Conservation (phyloP, 345 rosid species). For the Leavenworthia alabamica region DNA sequence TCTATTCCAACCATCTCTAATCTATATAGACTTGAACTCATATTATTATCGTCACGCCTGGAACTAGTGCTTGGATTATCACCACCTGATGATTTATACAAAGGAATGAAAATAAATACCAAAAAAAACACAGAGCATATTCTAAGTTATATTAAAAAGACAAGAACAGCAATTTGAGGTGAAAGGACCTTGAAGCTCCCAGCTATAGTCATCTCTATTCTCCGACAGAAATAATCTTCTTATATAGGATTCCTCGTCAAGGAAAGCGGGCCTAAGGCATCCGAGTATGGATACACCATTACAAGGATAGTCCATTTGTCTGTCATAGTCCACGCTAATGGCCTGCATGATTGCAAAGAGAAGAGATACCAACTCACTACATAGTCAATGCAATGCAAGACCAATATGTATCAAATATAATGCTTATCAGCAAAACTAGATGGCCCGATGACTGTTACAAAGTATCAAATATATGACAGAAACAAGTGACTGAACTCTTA, state of each 20-base stretch:
- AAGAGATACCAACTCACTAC: conserved; percentile 12
- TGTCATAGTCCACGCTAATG: conserved; percentile 44
- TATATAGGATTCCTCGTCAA: conserved; percentile 67
- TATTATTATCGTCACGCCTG: conserved; percentile 37
- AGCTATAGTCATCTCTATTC: conserved; percentile 49
- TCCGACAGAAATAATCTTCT: conserved; percentile 52
- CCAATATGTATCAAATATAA: conserved; percentile 1
- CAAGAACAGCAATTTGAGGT: conserved; percentile 5
- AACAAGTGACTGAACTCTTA: not conserved
- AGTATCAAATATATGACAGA: not conserved
- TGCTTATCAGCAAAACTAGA: not conserved
- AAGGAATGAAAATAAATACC: not conserved
- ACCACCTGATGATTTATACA: conserved; percentile 41
- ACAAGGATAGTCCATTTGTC: conserved; percentile 68
- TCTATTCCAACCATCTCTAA: conserved; percentile 77
- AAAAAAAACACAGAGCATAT: conserved; percentile 3
- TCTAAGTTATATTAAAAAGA: not conserved
- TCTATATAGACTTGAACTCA: conserved; percentile 52
- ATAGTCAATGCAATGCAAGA: conserved; percentile 7
- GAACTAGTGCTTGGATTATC: conserved; percentile 41
- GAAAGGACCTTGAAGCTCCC: conserved; percentile 56
- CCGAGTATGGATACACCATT: conserved; percentile 87
- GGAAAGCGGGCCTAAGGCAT: conserved; percentile 74
- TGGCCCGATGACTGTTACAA: not conserved
- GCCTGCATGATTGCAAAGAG: conserved; percentile 42